A percentile compares a stretch with the other conserved stretches of the same genome.
These are phyloP conservation scores for Huntiella abstrusa DNA, from an alignment of 2,329 filamentous ascomycete genomes.

Conservation along the genomic window DNA sequence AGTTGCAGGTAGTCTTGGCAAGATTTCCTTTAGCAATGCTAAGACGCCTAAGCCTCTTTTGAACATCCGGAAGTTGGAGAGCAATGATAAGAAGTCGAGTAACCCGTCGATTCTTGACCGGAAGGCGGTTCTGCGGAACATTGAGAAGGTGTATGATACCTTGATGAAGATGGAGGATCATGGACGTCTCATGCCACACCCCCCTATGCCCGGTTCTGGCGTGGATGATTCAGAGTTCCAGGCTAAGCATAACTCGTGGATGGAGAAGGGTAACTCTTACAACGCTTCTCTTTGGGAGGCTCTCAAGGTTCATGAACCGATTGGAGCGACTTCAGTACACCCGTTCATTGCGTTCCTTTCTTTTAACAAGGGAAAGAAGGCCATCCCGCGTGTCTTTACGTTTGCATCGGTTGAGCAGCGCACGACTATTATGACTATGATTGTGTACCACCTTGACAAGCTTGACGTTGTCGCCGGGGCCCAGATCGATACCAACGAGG, in stretches of 20 bases:
- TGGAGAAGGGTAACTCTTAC: conserved; percentile 47
- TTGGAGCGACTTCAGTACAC: conserved; percentile 57
- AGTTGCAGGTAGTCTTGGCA: conserved; percentile 87
- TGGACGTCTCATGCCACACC: conserved; percentile 53
- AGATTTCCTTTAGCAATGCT: conserved; percentile 97
- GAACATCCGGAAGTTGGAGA: conserved; percentile 67
- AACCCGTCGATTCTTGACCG: conserved; percentile 36
- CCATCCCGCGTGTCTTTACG: conserved; percentile 83
- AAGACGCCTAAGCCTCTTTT: conserved; percentile 91
- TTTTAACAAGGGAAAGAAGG: conserved; percentile 90
- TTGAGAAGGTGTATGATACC: conserved; percentile 72
- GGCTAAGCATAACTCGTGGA: conserved; percentile 63
- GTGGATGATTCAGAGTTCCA: conserved; percentile 48
- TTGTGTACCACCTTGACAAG: conserved; percentile 79
- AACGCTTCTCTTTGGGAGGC: conserved; percentile 69
- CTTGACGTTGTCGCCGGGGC: conserved; percentile 77
- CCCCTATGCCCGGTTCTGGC: conserved; percentile 22
- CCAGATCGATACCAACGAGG: conserved; percentile 54
- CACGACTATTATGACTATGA: conserved; percentile 88
- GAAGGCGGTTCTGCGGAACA: conserved; percentile 67
- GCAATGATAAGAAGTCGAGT: conserved; percentile 27
- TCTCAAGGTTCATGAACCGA: conserved; percentile 84
- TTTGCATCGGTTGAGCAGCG: conserved; percentile 85
- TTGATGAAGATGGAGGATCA: conserved; percentile 92
- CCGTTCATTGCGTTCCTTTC: conserved; percentile 94